Evolutionary conservation across 768 basidiomycete genomes (phyloP).

Genomic region (Fistulinella prunicolor): DNA sequence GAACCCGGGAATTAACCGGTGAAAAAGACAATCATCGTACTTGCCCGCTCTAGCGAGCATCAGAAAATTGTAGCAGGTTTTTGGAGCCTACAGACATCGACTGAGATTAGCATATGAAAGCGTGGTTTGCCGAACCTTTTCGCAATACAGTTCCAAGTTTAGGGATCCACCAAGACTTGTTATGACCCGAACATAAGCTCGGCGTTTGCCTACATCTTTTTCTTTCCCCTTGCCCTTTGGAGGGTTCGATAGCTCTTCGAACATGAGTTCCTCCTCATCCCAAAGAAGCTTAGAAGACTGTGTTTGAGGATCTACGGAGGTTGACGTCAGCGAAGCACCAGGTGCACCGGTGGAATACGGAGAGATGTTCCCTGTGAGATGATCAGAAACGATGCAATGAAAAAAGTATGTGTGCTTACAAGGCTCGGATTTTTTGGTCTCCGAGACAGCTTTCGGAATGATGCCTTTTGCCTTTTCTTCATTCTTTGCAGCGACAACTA

Average conservation of each 20-base stretch:
- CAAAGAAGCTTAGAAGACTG: constrained; percentile 76
- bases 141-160: constrained; percentile 84
- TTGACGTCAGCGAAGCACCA: constrained; percentile 92
- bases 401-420: constrained; percentile 44
- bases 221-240: constrained; percentile 88
- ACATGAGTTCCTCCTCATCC: constrained; percentile 99
- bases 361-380: constrained; percentile 74
- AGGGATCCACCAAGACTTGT: constrained; percentile 89
- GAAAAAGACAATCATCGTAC: constrained; percentile 88
- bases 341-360: constrained; percentile 87
- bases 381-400: neutral
- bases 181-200: constrained; percentile 94
- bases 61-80: constrained; percentile 98
- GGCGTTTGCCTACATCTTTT: constrained; percentile 85
- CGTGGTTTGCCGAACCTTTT: constrained; percentile 53
- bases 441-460: constrained; percentile 34
- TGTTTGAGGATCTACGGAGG: constrained; percentile 77
- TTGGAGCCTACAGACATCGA: constrained; percentile 68
- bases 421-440: constrained; percentile 55
- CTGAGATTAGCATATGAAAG: neutral
- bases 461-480: constrained; percentile 27
- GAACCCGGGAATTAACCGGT: constrained; percentile 90
- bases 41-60: constrained; percentile 90
- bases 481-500: constrained; percentile 35
- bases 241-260: constrained; percentile 83